Conservation (phyloP, 2,329 filamentous ascomycete species). For the Talaromyces sp. region DNA sequence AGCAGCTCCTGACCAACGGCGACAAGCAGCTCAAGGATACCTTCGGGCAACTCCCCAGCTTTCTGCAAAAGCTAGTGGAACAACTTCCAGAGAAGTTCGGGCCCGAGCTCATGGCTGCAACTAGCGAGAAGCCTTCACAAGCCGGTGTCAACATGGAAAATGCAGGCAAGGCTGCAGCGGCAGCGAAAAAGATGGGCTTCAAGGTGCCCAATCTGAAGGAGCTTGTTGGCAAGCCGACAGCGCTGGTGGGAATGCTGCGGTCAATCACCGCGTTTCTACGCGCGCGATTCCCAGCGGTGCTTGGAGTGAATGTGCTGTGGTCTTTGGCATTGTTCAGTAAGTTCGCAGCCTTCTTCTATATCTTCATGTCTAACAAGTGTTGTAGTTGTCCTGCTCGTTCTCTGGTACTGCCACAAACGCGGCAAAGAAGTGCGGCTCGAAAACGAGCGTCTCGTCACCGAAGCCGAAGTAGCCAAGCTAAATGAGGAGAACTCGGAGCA, state of each 20-base stretch:
- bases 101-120: constrained; percentile 74
- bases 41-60: constrained; percentile 63
- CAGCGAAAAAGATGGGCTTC: constrained; percentile 60
- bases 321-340: constrained; percentile 80
- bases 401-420: constrained; percentile 98
- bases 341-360: constrained; percentile 27
- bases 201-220: constrained; percentile 69
- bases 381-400: constrained; percentile 80
- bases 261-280: constrained; percentile 89
- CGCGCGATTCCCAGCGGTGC: constrained; percentile 79
- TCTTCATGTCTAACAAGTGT: not conserved
- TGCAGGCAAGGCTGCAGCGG: constrained; percentile 39
- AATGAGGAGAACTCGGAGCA: constrained; percentile 29
- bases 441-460: constrained; percentile 46
- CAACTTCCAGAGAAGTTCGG: constrained; percentile 77
- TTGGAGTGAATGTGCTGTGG: constrained; percentile 88
- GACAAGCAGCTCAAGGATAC: constrained; percentile 59
- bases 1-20: constrained; percentile 58
- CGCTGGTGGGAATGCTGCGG: constrained; percentile 74
- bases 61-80: constrained; percentile 80
- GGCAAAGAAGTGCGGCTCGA: constrained; percentile 78
- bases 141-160: constrained; percentile 57
- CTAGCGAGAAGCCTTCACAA: constrained; percentile 53
- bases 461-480: constrained; percentile 37
- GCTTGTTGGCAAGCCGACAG: constrained; percentile 78